Evolutionary conservation across 331 rosid species (phyloP).

Genomic region (Cucumis variabilis): DNA sequence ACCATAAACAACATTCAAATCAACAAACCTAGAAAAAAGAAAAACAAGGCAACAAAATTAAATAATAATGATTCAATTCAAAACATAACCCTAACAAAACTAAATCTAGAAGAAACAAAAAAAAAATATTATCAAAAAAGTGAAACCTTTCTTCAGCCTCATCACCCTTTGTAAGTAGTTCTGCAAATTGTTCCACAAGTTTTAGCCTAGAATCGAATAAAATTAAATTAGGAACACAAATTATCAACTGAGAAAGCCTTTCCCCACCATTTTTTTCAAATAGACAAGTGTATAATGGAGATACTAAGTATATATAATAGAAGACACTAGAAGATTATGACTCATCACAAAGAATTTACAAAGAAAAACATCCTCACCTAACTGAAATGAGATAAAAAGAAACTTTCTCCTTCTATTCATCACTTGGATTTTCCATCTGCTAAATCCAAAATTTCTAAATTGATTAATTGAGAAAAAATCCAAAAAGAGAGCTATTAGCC

Average conservation of each 20-base stretch:
- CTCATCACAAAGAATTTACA: too few relatives aligned
- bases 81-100: too few relatives aligned
- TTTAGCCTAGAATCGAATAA: conserved; percentile 72
- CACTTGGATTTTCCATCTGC: conserved; percentile 67
- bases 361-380: too few relatives aligned
- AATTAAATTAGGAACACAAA: conserved; percentile 9
- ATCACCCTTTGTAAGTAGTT: conserved; percentile 67
- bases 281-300: not conserved
- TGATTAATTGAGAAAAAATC: not conserved
- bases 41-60: too few relatives aligned
- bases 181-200: conserved; percentile 76
- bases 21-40: too few relatives aligned
- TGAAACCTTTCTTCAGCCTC: conserved; percentile 76
- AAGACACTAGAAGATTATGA: too few relatives aligned
- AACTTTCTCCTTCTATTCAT: too few relatives aligned
- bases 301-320: not conserved
- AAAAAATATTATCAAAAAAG: conserved; percentile 19
- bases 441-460: conserved; percentile 13
- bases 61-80: too few relatives aligned
- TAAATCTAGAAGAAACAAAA: too few relatives aligned
- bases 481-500: not conserved
- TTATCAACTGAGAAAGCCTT: not conserved
- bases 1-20: too few relatives aligned
- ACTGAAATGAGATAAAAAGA: too few relatives aligned
- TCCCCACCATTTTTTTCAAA: conserved; percentile 8